Evolutionary conservation across 2,329 filamentous ascomycete species (phyloP).

Genomic region (Diaporthe citriasiana): DNA sequence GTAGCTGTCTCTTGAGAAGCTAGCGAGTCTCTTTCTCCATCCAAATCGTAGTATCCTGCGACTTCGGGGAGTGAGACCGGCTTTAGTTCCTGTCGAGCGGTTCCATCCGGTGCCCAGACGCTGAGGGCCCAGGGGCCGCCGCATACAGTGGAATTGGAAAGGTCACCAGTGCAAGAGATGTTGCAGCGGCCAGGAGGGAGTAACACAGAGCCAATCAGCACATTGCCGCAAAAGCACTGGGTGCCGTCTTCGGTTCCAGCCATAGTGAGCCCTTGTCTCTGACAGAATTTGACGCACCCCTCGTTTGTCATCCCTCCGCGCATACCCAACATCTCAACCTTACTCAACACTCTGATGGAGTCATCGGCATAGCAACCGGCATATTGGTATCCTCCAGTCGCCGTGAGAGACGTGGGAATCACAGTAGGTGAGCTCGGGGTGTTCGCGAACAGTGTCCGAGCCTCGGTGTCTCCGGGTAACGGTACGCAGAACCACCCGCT

Average conservation of each 20-base stretch:
- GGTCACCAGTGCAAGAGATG: slow-evolving; percentile 65
- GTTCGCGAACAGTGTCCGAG: background rate
- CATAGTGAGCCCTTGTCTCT: slow-evolving; percentile 57
- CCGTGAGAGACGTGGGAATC: background rate
- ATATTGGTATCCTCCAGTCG: slow-evolving; percentile 28
- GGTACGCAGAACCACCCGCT: slow-evolving; percentile 42
- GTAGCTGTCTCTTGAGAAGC: background rate
- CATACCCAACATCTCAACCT: slow-evolving; percentile 12
- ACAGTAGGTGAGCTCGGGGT: background rate
- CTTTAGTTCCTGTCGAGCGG: slow-evolving; percentile 38
- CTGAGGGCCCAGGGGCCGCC: slow-evolving; percentile 63
- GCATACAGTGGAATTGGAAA: slow-evolving; percentile 57
- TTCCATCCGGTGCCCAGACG: slow-evolving; percentile 58
- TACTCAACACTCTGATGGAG: slow-evolving; percentile 29
- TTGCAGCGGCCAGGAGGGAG: slow-evolving; percentile 62
- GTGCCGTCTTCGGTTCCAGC: slow-evolving; percentile 65
- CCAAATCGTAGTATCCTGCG: background rate
- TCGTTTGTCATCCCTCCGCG: slow-evolving; percentile 40
- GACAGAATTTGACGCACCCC: slow-evolving; percentile 63
- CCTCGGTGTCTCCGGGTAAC: slow-evolving; percentile 3
- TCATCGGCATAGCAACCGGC: slow-evolving; percentile 39
- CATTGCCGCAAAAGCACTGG: slow-evolving; percentile 64
- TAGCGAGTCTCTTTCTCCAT: background rate
- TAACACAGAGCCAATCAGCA: slow-evolving; percentile 54
- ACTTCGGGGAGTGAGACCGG: background rate